Evolutionary conservation across 495 filamentous ascomycete species (phyloP).

Genomic region (Penicillium canariense): DNA sequence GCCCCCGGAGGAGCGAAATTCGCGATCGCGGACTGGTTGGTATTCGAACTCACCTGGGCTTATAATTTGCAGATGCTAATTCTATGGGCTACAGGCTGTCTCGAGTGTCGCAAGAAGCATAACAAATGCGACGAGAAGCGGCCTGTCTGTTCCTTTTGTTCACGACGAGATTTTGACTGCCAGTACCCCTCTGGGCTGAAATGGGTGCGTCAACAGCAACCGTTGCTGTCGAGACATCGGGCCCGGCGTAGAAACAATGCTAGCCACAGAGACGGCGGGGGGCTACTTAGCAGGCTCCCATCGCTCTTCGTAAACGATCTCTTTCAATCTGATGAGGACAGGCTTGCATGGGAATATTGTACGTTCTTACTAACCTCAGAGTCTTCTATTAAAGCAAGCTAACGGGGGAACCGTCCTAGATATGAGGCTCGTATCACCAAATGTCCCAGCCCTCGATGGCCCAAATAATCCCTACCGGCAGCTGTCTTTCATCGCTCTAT

Average conservation of each 20-base stretch:
- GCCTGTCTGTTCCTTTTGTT: conserved; percentile 25
- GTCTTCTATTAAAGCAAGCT: neutral
- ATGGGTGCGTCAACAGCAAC: conserved; percentile 21
- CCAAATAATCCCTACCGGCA: conserved; percentile 32
- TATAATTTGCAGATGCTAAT: conserved; percentile 2
- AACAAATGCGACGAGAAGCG: conserved; percentile 27
- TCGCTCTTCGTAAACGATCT: neutral
- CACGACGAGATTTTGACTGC: conserved; percentile 11
- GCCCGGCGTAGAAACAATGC: conserved; percentile 14
- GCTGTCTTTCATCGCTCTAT: conserved; percentile 25
- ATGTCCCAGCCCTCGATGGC: conserved; percentile 28
- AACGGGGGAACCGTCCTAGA: conserved; percentile 6
- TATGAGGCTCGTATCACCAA: conserved; percentile 28
- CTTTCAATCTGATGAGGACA: conserved; percentile 24
- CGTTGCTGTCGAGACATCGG: conserved; percentile 17
- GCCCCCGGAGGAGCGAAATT: conserved; percentile 17
- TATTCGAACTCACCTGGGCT: neutral
- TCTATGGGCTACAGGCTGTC: conserved; percentile 15
- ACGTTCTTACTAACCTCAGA: neutral
- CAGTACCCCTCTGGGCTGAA: conserved; percentile 24
- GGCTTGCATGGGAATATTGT: conserved; percentile 30
- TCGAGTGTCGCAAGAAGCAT: conserved; percentile 26
- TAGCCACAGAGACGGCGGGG: neutral
- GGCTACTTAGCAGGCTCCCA: neutral
- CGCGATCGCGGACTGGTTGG: conserved; percentile 28